These are phyloP conservation scores for Ophiosphaerella korrae DNA, from an alignment of 2,329 filamentous ascomycete species.

Conservation along the genomic window DNA sequence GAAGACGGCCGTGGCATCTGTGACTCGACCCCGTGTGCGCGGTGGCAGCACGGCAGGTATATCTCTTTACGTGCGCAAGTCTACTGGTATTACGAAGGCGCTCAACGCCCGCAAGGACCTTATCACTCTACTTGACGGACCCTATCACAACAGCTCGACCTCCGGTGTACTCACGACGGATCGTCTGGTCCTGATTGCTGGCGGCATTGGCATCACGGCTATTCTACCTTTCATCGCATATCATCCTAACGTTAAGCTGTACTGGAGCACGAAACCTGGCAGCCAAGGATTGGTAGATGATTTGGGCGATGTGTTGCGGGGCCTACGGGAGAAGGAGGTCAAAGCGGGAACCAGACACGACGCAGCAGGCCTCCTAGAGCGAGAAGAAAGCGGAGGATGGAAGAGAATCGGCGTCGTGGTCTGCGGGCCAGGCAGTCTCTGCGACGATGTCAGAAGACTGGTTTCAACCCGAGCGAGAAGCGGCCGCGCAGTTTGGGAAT, in stretches of 20 bases:
- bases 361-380: conserved; percentile 35
- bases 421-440: conserved; percentile 49
- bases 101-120: conserved; percentile 32
- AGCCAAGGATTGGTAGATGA: conserved; percentile 36
- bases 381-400: conserved; percentile 45
- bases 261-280: conserved; percentile 45
- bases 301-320: conserved; percentile 29
- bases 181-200: conserved; percentile 50
- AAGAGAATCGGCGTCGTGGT: conserved; percentile 49
- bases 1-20: not conserved
- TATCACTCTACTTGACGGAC: conserved; percentile 50
- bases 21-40: conserved; percentile 43
- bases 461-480: conserved; percentile 11
- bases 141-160: conserved; percentile 47
- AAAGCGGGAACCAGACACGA: conserved; percentile 45
- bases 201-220: conserved; percentile 56
- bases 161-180: conserved; percentile 20
- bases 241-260: conserved; percentile 49
- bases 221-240: conserved; percentile 44
- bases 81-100: conserved; percentile 43
- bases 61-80: conserved; percentile 47
- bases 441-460: conserved; percentile 47
- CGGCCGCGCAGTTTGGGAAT: conserved; percentile 21
- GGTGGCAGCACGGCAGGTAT: conserved; percentile 38
- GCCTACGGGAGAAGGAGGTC: conserved; percentile 44